Base-by-base conservation (phyloP, 2,329 filamentous ascomycete genomes). In the Trichophyton mentagrophytes region DNA sequence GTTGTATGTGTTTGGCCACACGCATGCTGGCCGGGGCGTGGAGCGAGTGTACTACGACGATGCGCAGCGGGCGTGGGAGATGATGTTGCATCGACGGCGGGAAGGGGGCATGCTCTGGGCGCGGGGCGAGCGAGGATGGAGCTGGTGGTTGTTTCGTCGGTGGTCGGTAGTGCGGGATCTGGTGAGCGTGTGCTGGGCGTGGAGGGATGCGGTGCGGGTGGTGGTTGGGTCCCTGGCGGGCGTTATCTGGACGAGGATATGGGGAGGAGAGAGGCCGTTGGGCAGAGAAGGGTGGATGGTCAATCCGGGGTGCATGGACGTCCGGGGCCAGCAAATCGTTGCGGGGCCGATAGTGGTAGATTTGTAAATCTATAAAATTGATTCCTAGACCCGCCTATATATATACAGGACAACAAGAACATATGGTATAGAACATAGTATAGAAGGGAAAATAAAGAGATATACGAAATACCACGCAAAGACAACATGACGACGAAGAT, bases 1-100 rank as follows among this genome's bases (percentile, higher is more conserved):
- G 11, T 76, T 95, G 13, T 89, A 95, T 72, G 81, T 95, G 56
- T 95, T 93, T 70, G 90, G 90, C 0, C 90, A 96, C 72, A 81
- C 91, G 25, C 90, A 96, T 74, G 87, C 81, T 68, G 88, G 84
- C 7, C 82, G 87, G 53, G 90, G 90, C 15, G 77, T 77, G 49
- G 84, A 90, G 67, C 73, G 84, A 0, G 79, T 88, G 8, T 87
- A 83, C 73, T 95, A 88, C 79, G 89, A 93, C 71, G 81, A 84
- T 27, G 82, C 83, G 62, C 89, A 95, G 72, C 76, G 75, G 36
- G 81, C 81, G 1, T 90, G 89, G 73, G 89, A 92, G 73, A 76
- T 78, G n/a, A 78, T 89, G 25, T 77, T 80, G 68, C 69, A 69
- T 2, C 71, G 74, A 8, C 66, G 75, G 57, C 63, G 72, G 44